Percentiles rank a stretch among this genome's conserved stretches.
These are phyloP conservation scores for Pseudoperonospora humuli DNA, from an alignment of 352 stramenopile genomes.

Conservation along the genomic window DNA sequence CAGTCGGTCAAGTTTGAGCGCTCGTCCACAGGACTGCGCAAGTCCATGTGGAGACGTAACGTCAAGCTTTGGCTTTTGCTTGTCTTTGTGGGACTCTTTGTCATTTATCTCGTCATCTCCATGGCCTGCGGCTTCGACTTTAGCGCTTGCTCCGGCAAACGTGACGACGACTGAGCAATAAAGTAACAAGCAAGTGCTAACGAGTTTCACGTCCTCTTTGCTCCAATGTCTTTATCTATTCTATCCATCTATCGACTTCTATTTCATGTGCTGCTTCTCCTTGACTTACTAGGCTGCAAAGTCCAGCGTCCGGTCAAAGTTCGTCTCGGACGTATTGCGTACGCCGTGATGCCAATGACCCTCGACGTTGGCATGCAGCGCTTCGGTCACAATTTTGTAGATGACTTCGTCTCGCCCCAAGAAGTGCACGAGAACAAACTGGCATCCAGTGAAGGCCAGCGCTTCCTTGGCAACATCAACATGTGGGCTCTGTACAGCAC, in stretches of 20 bases:
- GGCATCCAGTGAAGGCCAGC: slow-evolving; percentile 73
- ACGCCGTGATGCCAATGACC: slow-evolving; percentile 72
- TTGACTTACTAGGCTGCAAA: slow-evolving; percentile 33
- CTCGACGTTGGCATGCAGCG: slow-evolving; percentile 51
- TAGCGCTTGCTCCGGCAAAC: slow-evolving; percentile 62
- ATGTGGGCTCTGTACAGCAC: slow-evolving; percentile 49
- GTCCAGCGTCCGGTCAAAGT: slow-evolving; percentile 74
- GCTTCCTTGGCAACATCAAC: slow-evolving; percentile 73
- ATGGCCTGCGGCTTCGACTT: slow-evolving; percentile 86
- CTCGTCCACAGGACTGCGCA: slow-evolving; percentile 84
- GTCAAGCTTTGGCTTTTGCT: slow-evolving; percentile 84
- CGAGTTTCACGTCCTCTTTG: slow-evolving; percentile 1
- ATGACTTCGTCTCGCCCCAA: slow-evolving; percentile 52
- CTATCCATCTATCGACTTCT: slow-evolving; percentile 26
- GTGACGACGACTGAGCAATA: slow-evolving; percentile 29
- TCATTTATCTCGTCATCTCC: slow-evolving; percentile 81
- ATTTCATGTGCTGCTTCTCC: slow-evolving; percentile 5
- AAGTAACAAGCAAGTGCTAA: slow-evolving; percentile 1
- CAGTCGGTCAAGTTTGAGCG: slow-evolving; percentile 96
- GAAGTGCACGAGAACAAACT: slow-evolving; percentile 76
- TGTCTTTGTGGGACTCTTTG: slow-evolving; percentile 62
- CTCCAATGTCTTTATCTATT: neutral
- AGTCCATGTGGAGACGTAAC: slow-evolving; percentile 83
- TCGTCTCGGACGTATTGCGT: slow-evolving; percentile 48
- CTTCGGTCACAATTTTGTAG: slow-evolving; percentile 54